Percentiles rank a stretch among this genome's conserved stretches.
phyloP scores from a whole-genome alignment of 805 yeast genomes.

The Candida xyloterini region DNA sequence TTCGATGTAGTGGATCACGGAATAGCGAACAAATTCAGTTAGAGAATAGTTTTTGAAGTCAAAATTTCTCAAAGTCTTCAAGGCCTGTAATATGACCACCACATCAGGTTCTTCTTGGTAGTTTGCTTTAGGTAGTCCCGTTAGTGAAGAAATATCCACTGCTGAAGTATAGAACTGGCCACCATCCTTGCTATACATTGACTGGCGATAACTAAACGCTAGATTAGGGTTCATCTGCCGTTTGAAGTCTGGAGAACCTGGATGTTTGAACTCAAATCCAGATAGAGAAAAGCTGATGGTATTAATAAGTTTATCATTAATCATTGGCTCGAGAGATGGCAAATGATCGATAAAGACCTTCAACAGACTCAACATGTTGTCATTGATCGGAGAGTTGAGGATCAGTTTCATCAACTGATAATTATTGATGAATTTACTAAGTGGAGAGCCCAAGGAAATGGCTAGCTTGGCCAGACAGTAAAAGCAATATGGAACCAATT shows the following conservation, averaged over 20 bases:
- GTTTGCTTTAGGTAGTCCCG: slow-evolving; percentile 21
- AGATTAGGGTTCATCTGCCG: slow-evolving; percentile 55
- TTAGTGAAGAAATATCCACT: slow-evolving; percentile 21
- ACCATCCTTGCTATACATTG: slow-evolving; percentile 70
- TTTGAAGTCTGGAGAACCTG: slow-evolving; percentile 77
- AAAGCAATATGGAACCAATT: slow-evolving; percentile 80
- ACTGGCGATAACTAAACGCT: slow-evolving; percentile 76
- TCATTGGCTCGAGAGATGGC: slow-evolving; percentile 73
- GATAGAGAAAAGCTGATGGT: slow-evolving; percentile 71
- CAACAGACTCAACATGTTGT: slow-evolving; percentile 74
- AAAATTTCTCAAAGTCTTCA: slow-evolving; percentile 72
- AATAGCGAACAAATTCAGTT: slow-evolving; percentile 82
- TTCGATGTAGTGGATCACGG: slow-evolving; percentile 80
- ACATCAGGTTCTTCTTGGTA: slow-evolving; percentile 32
- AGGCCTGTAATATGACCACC: slow-evolving; percentile 65
- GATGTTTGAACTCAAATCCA: slow-evolving; percentile 77
- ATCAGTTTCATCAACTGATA: slow-evolving; percentile 72
- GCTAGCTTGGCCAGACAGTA: slow-evolving; percentile 87
- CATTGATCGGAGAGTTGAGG: slow-evolving; percentile 79
- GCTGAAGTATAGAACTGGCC: slow-evolving; percentile 27
- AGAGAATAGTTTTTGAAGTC: slow-evolving; percentile 72
- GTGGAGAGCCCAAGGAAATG: slow-evolving; percentile 86
- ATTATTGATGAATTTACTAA: slow-evolving; percentile 81
- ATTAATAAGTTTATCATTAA: slow-evolving; percentile 69
- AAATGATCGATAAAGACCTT: slow-evolving; percentile 64